Evolutionary conservation across 2,329 filamentous ascomycete genomes (phyloP).

Genomic region (Diaporthe nobilis): DNA sequence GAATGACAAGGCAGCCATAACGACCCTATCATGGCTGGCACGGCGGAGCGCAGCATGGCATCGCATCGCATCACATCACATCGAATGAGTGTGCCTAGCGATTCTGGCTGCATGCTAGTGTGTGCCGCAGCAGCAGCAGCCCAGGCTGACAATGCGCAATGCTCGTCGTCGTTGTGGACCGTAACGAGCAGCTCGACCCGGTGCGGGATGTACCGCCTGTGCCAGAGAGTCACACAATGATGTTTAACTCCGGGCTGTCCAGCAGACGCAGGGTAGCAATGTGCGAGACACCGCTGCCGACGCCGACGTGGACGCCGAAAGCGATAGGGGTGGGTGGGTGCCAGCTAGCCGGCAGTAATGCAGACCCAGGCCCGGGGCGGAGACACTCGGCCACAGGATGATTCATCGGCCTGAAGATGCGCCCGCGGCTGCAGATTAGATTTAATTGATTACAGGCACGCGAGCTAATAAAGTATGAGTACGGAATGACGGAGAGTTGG

Average conservation of each 20-base stretch:
- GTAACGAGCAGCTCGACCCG: background rate
- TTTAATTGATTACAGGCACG: conserved; percentile 12
- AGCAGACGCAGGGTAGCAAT: background rate
- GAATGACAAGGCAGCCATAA: conserved; percentile 1
- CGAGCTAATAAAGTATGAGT: conserved; percentile 2
- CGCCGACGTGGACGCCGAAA: conserved; percentile 17
- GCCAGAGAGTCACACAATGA: background rate
- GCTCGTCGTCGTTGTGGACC: conserved; percentile 4
- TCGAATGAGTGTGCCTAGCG: conserved; percentile 5
- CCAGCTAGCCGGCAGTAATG: conserved; percentile 7
- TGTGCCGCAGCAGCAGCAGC: conserved; percentile 19
- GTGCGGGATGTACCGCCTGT: background rate
- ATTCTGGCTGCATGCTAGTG: conserved; percentile 20
- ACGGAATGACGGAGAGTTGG: conserved; percentile 4
- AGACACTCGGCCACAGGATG: conserved; percentile 22
- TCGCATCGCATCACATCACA: conserved; percentile 1
- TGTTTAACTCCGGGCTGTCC: background rate
- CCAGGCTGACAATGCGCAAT: conserved; percentile 18
- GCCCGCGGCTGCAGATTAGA: conserved; percentile 14
- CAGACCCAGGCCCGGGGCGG: conserved; percentile 1
- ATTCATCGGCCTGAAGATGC: conserved; percentile 26
- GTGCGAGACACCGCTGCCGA: conserved; percentile 24
- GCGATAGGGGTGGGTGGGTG: background rate
- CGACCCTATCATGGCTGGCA: background rate
- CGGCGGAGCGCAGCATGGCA: background rate